These are phyloP conservation scores for Trichosporon coremiiforme DNA, from an alignment of 1,284 basidiomycete species.

Conservation along the genomic window DNA sequence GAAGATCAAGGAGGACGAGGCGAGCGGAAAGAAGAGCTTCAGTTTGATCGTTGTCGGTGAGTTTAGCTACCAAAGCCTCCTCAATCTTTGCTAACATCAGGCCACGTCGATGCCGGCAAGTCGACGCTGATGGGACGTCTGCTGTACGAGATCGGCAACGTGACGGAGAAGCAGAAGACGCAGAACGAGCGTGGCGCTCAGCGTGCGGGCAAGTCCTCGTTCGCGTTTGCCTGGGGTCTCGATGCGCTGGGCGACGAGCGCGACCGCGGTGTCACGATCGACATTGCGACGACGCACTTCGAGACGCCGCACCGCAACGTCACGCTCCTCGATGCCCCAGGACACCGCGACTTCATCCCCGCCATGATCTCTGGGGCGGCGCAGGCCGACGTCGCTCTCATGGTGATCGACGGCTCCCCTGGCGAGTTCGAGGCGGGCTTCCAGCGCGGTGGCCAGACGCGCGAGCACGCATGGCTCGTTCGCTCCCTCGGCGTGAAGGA, in stretches of 20 bases:
- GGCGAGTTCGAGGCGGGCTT: conserved; percentile 98
- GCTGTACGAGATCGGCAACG: conserved; percentile 83
- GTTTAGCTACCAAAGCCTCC: conserved; percentile 38
- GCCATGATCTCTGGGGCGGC: conserved; percentile 99
- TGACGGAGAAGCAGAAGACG: conserved; percentile 80
- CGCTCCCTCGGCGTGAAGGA: conserved; percentile 93
- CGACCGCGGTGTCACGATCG: conserved; percentile 95
- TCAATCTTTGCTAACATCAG: conserved; percentile 56
- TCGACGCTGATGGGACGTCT: conserved; percentile 96
- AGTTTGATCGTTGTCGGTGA: conserved; percentile 91
- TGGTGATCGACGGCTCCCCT: conserved; percentile 88
- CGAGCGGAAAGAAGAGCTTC: conserved; percentile 68
- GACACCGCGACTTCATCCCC: conserved; percentile 95
- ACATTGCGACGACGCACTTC: conserved; percentile 85
- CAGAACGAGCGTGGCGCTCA: conserved; percentile 89
- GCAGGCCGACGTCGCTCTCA: conserved; percentile 91
- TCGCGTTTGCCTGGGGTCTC: conserved; percentile 96
- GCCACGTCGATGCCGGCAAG: conserved; percentile 98
- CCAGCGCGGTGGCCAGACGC: conserved; percentile 90
- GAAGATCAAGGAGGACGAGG: conserved; percentile 69
- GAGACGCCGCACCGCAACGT: conserved; percentile 75
- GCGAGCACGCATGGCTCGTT: conserved; percentile 90
- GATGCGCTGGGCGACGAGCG: conserved; percentile 92
- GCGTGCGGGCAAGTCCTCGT: conserved; percentile 89
- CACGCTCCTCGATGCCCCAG: conserved; percentile 93